phyloP scores from a whole-genome alignment of 306 rosid species.

The Luffa acutangula region DNA sequence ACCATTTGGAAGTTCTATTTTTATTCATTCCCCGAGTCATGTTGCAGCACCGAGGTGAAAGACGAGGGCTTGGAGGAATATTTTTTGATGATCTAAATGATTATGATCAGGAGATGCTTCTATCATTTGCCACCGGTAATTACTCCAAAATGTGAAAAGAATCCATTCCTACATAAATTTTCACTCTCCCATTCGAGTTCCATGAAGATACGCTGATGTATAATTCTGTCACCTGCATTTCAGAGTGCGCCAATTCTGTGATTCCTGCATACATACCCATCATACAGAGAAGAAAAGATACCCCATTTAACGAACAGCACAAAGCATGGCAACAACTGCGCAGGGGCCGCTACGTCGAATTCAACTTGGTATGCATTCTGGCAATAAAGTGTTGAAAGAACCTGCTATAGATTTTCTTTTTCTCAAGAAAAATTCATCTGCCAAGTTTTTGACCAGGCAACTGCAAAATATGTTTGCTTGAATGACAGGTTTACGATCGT shows the following conservation, averaged over 20 bases:
- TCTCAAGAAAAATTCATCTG: background rate
- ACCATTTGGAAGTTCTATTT: background rate
- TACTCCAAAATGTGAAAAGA: slow-evolving; percentile 11
- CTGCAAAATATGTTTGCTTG: background rate
- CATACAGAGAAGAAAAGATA: slow-evolving; percentile 81
- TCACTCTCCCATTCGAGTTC: background rate
- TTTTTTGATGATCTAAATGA: slow-evolving; percentile 92
- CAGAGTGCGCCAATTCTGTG: slow-evolving; percentile 95
- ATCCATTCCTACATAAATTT: background rate
- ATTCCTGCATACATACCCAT: slow-evolving; percentile 89
- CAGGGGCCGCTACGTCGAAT: slow-evolving; percentile 91
- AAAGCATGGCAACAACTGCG: slow-evolving; percentile 96
- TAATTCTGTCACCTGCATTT: slow-evolving; percentile 15
- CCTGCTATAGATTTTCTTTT: background rate
- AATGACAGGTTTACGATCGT: slow-evolving; percentile 76
- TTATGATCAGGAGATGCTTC: slow-evolving; percentile 97
- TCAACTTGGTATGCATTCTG: slow-evolving; percentile 62
- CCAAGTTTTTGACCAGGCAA: background rate
- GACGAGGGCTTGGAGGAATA: slow-evolving; percentile 97
- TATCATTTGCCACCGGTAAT: slow-evolving; percentile 89
- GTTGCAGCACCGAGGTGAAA: slow-evolving; percentile 82
- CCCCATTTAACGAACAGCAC: slow-evolving; percentile 60
- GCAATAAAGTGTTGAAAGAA: background rate
- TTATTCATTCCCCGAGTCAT: slow-evolving; percentile 15
- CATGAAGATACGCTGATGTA: background rate